phyloP scores from a whole-genome alignment of 208 protist species.

The Strigomonas oncopelti region DNA sequence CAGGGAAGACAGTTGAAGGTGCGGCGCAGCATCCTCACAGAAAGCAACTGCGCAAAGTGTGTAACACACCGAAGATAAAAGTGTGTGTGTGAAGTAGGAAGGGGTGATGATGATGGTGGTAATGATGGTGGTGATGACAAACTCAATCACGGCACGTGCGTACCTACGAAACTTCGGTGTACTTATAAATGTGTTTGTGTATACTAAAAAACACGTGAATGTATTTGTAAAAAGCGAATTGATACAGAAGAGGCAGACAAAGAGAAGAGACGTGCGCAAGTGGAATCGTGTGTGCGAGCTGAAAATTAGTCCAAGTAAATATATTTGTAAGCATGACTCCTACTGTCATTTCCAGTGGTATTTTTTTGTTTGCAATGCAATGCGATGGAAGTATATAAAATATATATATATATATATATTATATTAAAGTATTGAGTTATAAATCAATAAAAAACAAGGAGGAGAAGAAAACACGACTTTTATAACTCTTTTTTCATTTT shows the following conservation, averaged over 20 bases:
- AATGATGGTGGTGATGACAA: not conserved
- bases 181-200: not conserved
- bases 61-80: not conserved
- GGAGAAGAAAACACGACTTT: slow-evolving; percentile 1
- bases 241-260: no score
- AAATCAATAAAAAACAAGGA: slow-evolving; percentile 8
- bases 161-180: not conserved
- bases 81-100: not conserved
- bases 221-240: no score
- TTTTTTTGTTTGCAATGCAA: not conserved
- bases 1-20: slow-evolving; percentile 67
- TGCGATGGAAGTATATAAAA: no score
- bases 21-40: slow-evolving; percentile 56
- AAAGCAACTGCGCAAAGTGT: not conserved
- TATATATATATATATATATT: no score
- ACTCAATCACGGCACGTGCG: not conserved
- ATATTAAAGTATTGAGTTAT: not conserved
- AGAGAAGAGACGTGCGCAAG: no score
- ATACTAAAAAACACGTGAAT: no score
- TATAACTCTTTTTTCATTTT: not conserved
- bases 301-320: no score
- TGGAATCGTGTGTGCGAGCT: no score
- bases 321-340: no score
- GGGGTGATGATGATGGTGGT: not conserved
- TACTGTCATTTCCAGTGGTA: not conserved